These are phyloP conservation scores for Termitomyces titanicus DNA, from an alignment of 768 basidiomycete species.

Conservation along the genomic window DNA sequence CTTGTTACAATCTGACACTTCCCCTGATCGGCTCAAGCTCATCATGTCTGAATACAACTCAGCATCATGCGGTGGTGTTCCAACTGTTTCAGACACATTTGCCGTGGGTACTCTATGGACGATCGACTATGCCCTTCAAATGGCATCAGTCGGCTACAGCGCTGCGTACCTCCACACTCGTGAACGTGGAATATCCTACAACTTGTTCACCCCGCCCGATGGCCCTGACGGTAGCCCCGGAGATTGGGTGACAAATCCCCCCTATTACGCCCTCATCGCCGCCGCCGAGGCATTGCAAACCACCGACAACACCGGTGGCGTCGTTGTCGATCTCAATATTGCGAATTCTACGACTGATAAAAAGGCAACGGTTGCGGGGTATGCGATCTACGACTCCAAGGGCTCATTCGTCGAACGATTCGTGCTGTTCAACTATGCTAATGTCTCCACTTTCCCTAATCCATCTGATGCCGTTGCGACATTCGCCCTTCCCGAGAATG, in stretches of 20 bases:
- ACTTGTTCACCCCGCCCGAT: constrained; percentile 41
- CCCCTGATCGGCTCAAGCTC: constrained; percentile 28
- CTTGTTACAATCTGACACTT: constrained; percentile 25
- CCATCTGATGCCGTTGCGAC: constrained; percentile 29
- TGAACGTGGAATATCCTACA: constrained; percentile 49
- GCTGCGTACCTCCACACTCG: constrained; percentile 50
- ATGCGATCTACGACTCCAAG: constrained; percentile 56
- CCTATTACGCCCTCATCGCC: constrained; percentile 47
- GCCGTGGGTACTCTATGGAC: constrained; percentile 49
- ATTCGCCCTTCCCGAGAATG: constrained; percentile 35
- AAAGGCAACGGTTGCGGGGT: constrained; percentile 42
- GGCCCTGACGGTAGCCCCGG: constrained; percentile 26
- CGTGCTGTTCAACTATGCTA: constrained; percentile 49
- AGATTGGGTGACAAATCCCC: constrained; percentile 43
- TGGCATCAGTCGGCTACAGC: constrained; percentile 45
- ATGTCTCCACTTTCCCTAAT: constrained; percentile 35
- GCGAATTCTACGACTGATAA: constrained; percentile 30
- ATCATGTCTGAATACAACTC: constrained; percentile 55
- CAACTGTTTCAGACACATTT: constrained; percentile 46
- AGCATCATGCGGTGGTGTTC: constrained; percentile 48
- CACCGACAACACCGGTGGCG: constrained; percentile 28
- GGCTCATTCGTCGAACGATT: constrained; percentile 37
- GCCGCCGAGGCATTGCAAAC: constrained; percentile 40
- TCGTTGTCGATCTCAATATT: constrained; percentile 44
- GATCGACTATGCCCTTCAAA: constrained; percentile 47